phyloP scores from a whole-genome alignment of 2,329 filamentous ascomycete species.

The Aspergillus sp. region DNA sequence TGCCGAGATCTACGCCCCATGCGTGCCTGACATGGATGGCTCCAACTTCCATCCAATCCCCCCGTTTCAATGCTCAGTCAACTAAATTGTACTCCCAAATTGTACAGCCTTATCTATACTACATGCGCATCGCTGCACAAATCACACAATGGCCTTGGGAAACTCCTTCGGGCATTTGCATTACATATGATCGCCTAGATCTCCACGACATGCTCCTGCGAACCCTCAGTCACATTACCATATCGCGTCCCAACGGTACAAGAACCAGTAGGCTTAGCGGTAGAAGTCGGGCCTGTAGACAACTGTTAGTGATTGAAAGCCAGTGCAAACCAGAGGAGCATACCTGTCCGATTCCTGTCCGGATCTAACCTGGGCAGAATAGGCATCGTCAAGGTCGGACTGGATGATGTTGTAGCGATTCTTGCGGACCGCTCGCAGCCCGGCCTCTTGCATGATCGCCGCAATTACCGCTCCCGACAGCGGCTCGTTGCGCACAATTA shows the following conservation, averaged over 20 bases:
- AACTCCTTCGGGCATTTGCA: too few species aligned
- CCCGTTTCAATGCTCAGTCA: too few species aligned
- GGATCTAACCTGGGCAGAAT: slow-evolving; percentile 92
- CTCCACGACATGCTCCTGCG: slow-evolving; percentile 19
- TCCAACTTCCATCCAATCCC: too few species aligned
- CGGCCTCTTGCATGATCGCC: slow-evolving; percentile 98
- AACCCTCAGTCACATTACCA: slow-evolving; percentile 13
- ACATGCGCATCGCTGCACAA: too few species aligned
- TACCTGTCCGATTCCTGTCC: slow-evolving; percentile 57
- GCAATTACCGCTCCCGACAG: slow-evolving; percentile 92
- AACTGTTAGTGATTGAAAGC: slow-evolving; percentile 31
- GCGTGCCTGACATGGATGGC: too few species aligned
- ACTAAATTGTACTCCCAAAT: too few species aligned
- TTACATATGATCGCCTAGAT: slow-evolving; percentile 11
- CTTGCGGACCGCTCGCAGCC: slow-evolving; percentile 86
- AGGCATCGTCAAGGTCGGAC: slow-evolving; percentile 90
- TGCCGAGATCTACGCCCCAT: too few species aligned
- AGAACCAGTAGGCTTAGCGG: slow-evolving; percentile 42
- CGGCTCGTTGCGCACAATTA: slow-evolving; percentile 95
- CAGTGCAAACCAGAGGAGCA: slow-evolving; percentile 11
- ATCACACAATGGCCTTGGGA: too few species aligned
- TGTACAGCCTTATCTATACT: too few species aligned
- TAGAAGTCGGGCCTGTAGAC: slow-evolving; percentile 82
- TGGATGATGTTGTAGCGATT: slow-evolving; percentile 99
- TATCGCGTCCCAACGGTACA: slow-evolving; percentile 6